These are phyloP conservation scores for Clitopilus passeckerianus DNA, from an alignment of 768 basidiomycete genomes.

Conservation along the genomic window DNA sequence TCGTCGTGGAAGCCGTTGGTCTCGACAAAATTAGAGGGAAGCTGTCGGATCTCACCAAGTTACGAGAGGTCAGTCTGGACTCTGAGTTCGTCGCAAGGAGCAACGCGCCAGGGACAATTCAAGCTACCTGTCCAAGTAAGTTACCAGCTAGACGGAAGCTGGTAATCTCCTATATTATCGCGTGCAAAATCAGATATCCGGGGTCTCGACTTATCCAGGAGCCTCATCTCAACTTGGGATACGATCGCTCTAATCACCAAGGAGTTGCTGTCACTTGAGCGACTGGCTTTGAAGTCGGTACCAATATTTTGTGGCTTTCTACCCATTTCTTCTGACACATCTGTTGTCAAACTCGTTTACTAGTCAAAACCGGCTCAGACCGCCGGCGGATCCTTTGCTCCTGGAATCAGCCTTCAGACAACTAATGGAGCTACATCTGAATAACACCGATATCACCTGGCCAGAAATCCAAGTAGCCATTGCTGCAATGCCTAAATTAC, in stretches of 20 bases:
- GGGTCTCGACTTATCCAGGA: conserved; percentile 79
- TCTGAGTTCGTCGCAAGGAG: conserved; percentile 50
- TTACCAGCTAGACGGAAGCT: conserved; percentile 3
- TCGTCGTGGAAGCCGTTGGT: conserved; percentile 82
- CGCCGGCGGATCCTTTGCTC: conserved; percentile 23
- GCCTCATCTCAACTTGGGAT: conserved; percentile 70
- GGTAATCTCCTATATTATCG: conserved; percentile 3
- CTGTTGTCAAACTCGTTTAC: conserved; percentile 8
- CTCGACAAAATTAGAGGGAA: conserved; percentile 75
- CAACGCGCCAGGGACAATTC: conserved; percentile 47
- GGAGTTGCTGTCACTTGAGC: conserved; percentile 58
- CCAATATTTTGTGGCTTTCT: conserved; percentile 5
- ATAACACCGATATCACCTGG: conserved; percentile 71
- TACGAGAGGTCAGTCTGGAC: conserved; percentile 82
- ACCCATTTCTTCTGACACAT: conserved; percentile 2
- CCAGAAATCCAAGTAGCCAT: conserved; percentile 50
- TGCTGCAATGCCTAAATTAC: conserved; percentile 47
- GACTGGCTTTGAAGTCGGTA: conserved; percentile 77
- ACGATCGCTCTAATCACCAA: conserved; percentile 54
- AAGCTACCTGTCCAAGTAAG: conserved; percentile 65
- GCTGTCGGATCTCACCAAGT: conserved; percentile 56
- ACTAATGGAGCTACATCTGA: conserved; percentile 68
- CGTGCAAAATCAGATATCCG: conserved; percentile 50
- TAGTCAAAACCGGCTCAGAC: conserved; percentile 66
- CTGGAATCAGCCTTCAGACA: conserved; percentile 39